Conservation (phyloP, 352 stramenopile species). For the Phytophthora pluvialis region DNA sequence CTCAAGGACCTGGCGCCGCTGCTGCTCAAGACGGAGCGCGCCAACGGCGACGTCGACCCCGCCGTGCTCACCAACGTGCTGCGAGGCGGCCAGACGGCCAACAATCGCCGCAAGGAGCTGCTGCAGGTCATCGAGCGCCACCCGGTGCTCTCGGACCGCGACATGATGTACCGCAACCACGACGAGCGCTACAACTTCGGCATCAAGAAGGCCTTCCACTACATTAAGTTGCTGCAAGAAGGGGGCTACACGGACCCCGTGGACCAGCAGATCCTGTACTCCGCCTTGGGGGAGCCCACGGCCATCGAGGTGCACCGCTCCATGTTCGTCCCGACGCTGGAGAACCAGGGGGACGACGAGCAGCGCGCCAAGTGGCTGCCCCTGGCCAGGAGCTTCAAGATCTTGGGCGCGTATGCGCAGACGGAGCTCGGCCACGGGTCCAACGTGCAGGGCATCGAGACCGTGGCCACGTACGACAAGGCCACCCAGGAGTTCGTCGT, state of each 20-base stretch:
- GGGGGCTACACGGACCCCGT: slow-evolving; percentile 35
- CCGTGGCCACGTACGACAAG: slow-evolving; percentile 91
- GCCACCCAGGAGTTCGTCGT: slow-evolving; percentile 92
- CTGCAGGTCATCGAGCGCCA: slow-evolving; percentile 41
- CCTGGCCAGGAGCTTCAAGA: slow-evolving; percentile 64
- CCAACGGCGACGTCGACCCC: slow-evolving; percentile 52
- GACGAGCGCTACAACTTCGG: slow-evolving; percentile 37
- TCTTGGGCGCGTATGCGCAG: slow-evolving; percentile 94
- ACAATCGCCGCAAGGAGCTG: slow-evolving; percentile 53
- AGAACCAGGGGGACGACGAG: slow-evolving; percentile 63
- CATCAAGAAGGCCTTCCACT: slow-evolving; percentile 47
- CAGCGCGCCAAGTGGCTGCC: slow-evolving; percentile 75
- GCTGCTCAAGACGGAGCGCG: slow-evolving; percentile 64
- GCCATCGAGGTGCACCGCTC: slow-evolving; percentile 55
- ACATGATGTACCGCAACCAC: slow-evolving; percentile 59
- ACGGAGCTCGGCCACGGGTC: slow-evolving; percentile 96
- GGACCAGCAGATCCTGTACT: slow-evolving; percentile 49
- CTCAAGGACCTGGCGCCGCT: slow-evolving; percentile 67
- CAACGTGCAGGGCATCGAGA: slow-evolving; percentile 72
- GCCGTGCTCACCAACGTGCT: slow-evolving; percentile 45
- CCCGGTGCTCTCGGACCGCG: slow-evolving; percentile 50
- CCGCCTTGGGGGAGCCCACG: slow-evolving; percentile 51
- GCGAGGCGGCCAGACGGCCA: slow-evolving; percentile 33
- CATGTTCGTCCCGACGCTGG: slow-evolving; percentile 55
- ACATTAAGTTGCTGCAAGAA: slow-evolving; percentile 45